Conservation (phyloP, 768 basidiomycete genomes). For the Leccinellum rugosiceps region DNA sequence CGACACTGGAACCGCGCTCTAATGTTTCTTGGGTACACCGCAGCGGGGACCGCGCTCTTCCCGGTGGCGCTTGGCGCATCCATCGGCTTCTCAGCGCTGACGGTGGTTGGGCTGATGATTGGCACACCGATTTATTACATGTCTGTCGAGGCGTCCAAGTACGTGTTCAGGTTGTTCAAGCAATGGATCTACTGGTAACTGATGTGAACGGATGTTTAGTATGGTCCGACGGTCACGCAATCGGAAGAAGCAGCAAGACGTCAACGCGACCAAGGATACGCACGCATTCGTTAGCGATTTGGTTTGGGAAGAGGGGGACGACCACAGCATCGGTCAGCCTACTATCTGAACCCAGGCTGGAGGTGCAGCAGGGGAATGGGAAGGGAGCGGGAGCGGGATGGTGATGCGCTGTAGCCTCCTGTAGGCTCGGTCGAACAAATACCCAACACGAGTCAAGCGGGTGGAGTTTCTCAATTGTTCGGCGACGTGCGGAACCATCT, state of each 20-base stretch:
- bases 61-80: constrained; percentile 19
- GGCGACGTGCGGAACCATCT: no score
- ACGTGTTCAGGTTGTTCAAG: not conserved
- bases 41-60: not conserved
- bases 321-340: no score
- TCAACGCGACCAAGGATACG: not conserved
- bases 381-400: no score
- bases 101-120: not conserved
- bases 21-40: not conserved
- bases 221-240: not conserved
- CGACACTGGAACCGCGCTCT: constrained; percentile 11
- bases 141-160: not conserved
- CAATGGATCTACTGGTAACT: not conserved
- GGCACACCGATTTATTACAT: not conserved
- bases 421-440: no score
- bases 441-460: no score
- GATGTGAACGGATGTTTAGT: not conserved
- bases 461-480: no score
- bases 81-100: not conserved
- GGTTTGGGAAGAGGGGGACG: no score
- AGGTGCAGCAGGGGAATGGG: no score
- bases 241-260: not conserved
- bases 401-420: no score
- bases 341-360: no score
- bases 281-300: no score